Evolutionary conservation across 2,329 filamentous ascomycete genomes (phyloP), one percentile per base, ranked within the genome.

Genomic region (Colletotrichum liriopes): DNA sequence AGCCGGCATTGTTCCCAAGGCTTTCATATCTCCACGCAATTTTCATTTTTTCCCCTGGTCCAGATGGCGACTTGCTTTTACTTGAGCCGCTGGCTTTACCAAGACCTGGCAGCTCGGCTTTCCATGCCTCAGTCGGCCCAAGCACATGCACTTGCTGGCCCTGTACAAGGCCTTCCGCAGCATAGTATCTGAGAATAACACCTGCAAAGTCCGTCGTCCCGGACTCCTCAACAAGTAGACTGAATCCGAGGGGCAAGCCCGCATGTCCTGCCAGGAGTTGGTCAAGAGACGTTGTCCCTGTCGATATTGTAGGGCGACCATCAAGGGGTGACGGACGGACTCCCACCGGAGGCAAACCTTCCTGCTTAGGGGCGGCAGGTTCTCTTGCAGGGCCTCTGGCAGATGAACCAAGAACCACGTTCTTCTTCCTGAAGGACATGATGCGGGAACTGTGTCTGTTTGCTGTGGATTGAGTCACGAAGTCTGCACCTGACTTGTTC

Each of bases 21-120:
- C 91, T 89, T 82, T 98, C 95, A 83, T 99, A 99, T 81, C 96
- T 89, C 96, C 96, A 99, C 4, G 96, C 96, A 85, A 99, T 99
- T 85, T 98, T 98, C 96, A 99, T 98, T 82, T 92, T 95, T 74
- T 96, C 93, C 18, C 87, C 86, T 2, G 82, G 78, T 3, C 80
- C 75, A 20, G 79, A 66, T 49, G 86, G 84, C 41, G 86, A 76
- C 67, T 60, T 81, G 84, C 76, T 75, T 72, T 52, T 78, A 79
- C 81, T 77, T 85, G 62, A 86, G 82, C 74, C 80, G 59, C 77
- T 76, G 20, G 82, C 80, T 12, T 77, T 83, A 1, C 86, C 87
- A 43, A 97, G 81, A 0, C 93, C 96, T 3, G 96, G 96, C 29
- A 99, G 85, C 76, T 96, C 94, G 74, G 93, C 87, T 47, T 91